Conservation (phyloP, 352 stramenopile species). For the Globisporangium nodosum region DNA sequence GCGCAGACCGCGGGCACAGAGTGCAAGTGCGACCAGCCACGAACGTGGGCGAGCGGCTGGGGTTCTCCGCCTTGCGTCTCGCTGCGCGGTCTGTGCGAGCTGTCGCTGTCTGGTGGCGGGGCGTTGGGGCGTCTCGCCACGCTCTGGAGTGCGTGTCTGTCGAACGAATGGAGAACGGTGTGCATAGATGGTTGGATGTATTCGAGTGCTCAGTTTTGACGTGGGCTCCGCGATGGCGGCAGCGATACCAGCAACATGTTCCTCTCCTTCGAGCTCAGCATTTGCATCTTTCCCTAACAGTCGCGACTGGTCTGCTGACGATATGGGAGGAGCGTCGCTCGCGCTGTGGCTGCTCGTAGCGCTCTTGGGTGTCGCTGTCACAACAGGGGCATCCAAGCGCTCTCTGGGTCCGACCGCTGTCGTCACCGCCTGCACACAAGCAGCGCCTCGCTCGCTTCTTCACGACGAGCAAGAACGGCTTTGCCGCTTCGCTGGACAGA, state of each 20-base stretch:
- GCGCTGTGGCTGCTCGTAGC: not conserved
- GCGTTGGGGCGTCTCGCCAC: not conserved
- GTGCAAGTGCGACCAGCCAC: not conserved
- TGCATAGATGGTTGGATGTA: not conserved
- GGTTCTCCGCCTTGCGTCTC: not conserved
- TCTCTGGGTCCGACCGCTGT: no score
- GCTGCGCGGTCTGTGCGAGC: not conserved
- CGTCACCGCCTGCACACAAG: conserved; percentile 15
- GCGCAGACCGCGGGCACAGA: not conserved
- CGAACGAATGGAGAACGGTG: not conserved
- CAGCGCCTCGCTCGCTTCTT: conserved; percentile 23
- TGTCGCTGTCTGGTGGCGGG: not conserved
- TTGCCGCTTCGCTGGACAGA: conserved; percentile 7
- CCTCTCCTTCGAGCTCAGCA: no score
- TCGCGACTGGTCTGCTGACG: not conserved
- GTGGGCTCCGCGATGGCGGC: no score
- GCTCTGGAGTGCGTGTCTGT: not conserved
- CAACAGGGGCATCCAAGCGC: not conserved
- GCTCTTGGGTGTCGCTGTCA: not conserved
- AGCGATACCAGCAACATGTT: not conserved
- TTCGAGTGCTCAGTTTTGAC: not conserved
- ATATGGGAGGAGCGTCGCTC: not conserved
- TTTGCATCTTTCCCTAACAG: no score
- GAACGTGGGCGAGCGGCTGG: not conserved
- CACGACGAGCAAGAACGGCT: conserved; percentile 22